phyloP scores from a whole-genome alignment of 345 rosid genomes.

The Rhizophora mangle region DNA sequence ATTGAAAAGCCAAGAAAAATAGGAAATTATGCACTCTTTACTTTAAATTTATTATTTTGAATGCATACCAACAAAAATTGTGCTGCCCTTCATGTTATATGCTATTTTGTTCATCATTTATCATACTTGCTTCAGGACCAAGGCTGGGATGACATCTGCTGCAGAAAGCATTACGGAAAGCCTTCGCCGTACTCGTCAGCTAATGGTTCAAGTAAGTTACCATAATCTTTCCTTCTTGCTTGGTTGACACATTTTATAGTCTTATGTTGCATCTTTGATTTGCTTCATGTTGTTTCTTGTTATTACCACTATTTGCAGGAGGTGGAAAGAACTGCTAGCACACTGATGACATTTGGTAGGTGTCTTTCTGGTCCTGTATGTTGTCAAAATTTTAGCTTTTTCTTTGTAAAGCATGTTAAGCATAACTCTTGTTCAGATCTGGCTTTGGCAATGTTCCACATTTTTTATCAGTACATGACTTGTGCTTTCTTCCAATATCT shows the following conservation, averaged over 20 bases:
- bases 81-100: not conserved
- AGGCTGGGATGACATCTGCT: conserved; percentile 93
- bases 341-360: conserved; percentile 79
- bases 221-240: conserved; percentile 7
- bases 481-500: too few relatives aligned
- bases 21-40: not conserved
- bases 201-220: conserved; percentile 85
- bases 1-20: not conserved
- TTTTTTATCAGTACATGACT: too few relatives aligned
- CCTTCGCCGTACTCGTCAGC: conserved; percentile 85
- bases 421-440: too few relatives aligned
- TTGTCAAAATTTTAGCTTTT: not conserved
- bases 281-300: conserved; percentile 6
- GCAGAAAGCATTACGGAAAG: conserved; percentile 98
- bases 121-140: conserved; percentile 47
- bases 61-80: too few relatives aligned
- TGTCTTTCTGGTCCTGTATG: conserved; percentile 18
- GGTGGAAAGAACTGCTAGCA: conserved; percentile 83
- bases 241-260: not conserved
- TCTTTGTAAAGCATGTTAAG: not conserved
- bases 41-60: not conserved
- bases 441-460: too few relatives aligned
- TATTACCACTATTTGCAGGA: conserved; percentile 46
- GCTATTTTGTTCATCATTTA: not conserved
- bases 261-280: not conserved